Evolutionary conservation across 1,284 basidiomycete species (phyloP).

Genomic region (Cryptococcus hybrid): DNA sequence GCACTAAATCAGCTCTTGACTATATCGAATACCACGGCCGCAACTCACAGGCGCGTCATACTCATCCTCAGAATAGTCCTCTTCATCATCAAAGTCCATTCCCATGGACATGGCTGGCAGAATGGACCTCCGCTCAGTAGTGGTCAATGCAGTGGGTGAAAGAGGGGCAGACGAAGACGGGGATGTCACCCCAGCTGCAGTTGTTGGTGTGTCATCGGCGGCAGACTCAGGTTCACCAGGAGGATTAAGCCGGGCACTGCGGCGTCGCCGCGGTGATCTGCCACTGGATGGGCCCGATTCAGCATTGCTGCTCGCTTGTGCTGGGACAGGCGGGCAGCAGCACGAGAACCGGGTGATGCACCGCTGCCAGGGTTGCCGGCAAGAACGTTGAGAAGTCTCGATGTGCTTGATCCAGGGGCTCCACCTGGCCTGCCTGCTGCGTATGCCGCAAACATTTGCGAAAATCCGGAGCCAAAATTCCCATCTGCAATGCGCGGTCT

Average conservation of each 20-base stretch:
- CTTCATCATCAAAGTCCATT: conserved; percentile 51
- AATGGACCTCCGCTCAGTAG: conserved; percentile 16
- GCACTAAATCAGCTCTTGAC: conserved; percentile 1
- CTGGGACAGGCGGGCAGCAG: conserved; percentile 11
- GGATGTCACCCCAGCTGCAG: conserved; percentile 7
- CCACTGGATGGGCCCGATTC: neutral
- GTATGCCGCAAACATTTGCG: conserved; percentile 86
- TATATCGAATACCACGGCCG: neutral
- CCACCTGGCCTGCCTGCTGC: conserved; percentile 55
- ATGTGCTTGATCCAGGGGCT: conserved; percentile 14
- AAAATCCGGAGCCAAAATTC: conserved; percentile 60
- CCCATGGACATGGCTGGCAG: conserved; percentile 37
- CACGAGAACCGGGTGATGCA: conserved; percentile 14
- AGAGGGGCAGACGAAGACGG: conserved; percentile 14
- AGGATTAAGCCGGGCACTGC: conserved; percentile 76
- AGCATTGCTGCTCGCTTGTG: neutral
- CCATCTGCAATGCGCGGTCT: conserved; percentile 83
- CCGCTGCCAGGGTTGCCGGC: conserved; percentile 14
- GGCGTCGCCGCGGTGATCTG: conserved; percentile 55
- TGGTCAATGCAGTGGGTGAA: too few relatives aligned
- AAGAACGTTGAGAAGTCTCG: conserved; percentile 59
- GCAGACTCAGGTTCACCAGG: conserved; percentile 41
- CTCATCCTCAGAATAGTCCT: conserved; percentile 69
- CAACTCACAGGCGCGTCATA: conserved; percentile 51
- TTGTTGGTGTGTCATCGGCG: too few relatives aligned